A percentile compares a stretch with the other conserved stretches of the same genome.
Conservation (phyloP, 1,284 basidiomycete species). For the Heterobasidion parviporum region DNA sequence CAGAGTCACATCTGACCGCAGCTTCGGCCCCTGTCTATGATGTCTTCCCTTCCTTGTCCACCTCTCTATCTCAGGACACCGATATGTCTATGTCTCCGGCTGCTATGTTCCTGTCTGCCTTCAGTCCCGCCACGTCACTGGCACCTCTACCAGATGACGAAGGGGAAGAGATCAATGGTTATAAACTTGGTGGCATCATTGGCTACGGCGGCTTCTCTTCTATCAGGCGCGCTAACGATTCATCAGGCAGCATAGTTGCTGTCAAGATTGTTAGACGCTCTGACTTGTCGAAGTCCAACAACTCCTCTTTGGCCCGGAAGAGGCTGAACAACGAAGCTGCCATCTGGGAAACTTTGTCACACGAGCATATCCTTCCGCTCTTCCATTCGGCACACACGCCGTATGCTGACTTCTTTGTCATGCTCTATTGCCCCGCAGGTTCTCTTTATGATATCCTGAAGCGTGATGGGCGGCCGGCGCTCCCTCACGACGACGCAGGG, state of each 20-base stretch:
- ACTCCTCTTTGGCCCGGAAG: conserved; percentile 38
- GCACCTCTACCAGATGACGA: conserved; percentile 44
- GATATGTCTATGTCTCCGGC: conserved; percentile 52
- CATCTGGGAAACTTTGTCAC: conserved; percentile 74
- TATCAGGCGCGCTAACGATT: conserved; percentile 66
- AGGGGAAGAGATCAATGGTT: conserved; percentile 55
- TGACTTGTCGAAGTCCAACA: conserved; percentile 40
- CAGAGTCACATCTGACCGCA: neutral
- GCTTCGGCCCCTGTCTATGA: neutral
- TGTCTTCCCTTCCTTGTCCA: conserved; percentile 3
- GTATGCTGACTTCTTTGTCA: conserved; percentile 79
- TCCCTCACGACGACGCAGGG: conserved; percentile 71
- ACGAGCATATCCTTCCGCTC: conserved; percentile 76
- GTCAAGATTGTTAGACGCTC: conserved; percentile 73
- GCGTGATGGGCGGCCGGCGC: conserved; percentile 54
- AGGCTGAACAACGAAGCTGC: conserved; percentile 70
- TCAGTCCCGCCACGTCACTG: conserved; percentile 33
- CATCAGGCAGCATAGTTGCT: conserved; percentile 65
- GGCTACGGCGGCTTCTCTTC: conserved; percentile 86
- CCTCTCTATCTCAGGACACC: conserved; percentile 8
- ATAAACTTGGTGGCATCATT: conserved; percentile 71
- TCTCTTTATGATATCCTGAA: conserved; percentile 81
- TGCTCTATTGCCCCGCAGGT: conserved; percentile 76
- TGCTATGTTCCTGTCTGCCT: conserved; percentile 70
- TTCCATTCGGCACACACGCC: conserved; percentile 60